Conservation (phyloP, 208 protist genomes). For the Leishmania amazonensis region DNA sequence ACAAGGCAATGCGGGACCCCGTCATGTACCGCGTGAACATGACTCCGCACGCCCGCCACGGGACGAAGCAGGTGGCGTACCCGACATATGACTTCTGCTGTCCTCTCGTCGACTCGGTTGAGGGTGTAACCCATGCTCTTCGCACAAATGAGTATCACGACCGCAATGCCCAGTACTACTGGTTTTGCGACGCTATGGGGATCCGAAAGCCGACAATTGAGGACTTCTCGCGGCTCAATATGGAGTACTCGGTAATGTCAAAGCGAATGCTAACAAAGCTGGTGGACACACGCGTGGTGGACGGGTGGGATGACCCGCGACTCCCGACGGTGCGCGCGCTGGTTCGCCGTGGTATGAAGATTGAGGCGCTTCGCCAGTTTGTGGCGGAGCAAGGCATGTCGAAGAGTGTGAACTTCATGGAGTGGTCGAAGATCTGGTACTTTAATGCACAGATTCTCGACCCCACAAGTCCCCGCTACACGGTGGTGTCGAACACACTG, state of each 20-base stretch:
- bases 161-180: constrained; percentile 97
- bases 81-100: constrained; percentile 99
- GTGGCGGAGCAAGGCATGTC: constrained; percentile 97
- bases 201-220: constrained; percentile 91
- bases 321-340: constrained; percentile 98
- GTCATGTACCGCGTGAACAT: constrained; percentile 97
- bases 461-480: constrained; percentile 96
- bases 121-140: constrained; percentile 99
- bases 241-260: constrained; percentile 98
- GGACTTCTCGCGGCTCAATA: constrained; percentile 98
- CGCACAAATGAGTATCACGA: constrained; percentile 99
- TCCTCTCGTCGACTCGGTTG: constrained; percentile 98
- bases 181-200: constrained; percentile 94
- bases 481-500: constrained; percentile 82
- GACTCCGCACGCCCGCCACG: constrained; percentile 92
- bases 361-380: constrained; percentile 96
- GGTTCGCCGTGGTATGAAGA: constrained; percentile 96
- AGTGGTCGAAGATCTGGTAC: constrained; percentile 99
- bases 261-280: constrained; percentile 99
- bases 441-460: constrained; percentile 98
- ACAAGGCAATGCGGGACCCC: constrained; percentile 98
- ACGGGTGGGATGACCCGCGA: constrained; percentile 99
- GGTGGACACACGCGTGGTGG: constrained; percentile 95
- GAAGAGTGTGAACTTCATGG: constrained; percentile 96
- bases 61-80: constrained; percentile 94